Base-by-base conservation (phyloP, 2,329 filamentous ascomycete genomes). In the Tothia fuscella region DNA sequence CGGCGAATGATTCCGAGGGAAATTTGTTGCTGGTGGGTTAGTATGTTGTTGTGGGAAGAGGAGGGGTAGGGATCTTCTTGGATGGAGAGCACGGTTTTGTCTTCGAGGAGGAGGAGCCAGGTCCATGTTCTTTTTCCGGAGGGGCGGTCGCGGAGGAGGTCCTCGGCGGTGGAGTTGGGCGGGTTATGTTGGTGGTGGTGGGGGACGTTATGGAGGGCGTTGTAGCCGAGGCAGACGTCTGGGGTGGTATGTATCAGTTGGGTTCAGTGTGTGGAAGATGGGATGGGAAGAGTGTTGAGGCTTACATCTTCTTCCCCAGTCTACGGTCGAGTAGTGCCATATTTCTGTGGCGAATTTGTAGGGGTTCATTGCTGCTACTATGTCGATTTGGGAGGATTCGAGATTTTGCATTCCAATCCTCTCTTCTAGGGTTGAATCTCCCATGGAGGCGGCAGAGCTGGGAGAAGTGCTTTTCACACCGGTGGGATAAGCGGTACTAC, bases 291-390 rank as follows among this genome's bases (percentile, higher is more conserved):
- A 40, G 29, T 32, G 28, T 19, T 14, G n/a, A n/a, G n/a, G 55
- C 66, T 51, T 61, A 76, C 80, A 83, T 55, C 67, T 69, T 13
- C 68, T 61, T 0, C 80, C 81, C 56, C 79, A 73, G 51, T 87
- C 82, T 12, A 83, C 72, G 1, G 80, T 80, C 12, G 77, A 79
- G 56, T 82, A 87, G 55, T 85, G 81, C 66, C 80, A 80, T n/a
- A 83, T 78, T 42, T 79, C 72, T 47, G 82, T 70, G 5, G 80
- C 72, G 31, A 85, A 67, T 22, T 74, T 63, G 38, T 74, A 72
- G 43, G 76, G 69, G 2, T 70, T 71, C 4, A 71, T 47, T 29
- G 57, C 54, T 16, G 55, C 48, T 3, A 58, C 51, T 49, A 58
- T 7, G 54, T 58, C 52, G 56, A 56, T 6, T 54, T 54, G 41